Base-by-base conservation (phyloP, 2,329 filamentous ascomycete genomes). In the Colletotrichum sp. region DNA sequence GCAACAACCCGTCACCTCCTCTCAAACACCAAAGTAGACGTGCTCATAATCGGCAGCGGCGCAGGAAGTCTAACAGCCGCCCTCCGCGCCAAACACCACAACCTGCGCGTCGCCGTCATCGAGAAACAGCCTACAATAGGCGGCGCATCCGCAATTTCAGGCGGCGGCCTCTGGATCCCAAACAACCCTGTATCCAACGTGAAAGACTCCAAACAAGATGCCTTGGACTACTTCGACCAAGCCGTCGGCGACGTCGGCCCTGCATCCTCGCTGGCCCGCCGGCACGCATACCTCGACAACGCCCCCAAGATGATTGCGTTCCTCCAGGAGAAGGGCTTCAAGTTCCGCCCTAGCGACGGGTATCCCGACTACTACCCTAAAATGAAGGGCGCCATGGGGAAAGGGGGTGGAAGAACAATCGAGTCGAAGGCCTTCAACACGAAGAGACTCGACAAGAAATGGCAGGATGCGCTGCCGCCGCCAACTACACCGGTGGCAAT, bases 121-220 rank as follows among this genome's bases (percentile, higher is more conserved):
- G 84, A 86, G 70, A 85, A 85, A 74, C 76, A 76, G 9, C 59
- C 76, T 36, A 80, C 79, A 28, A 74, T 84, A 39, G 84, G 84
- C 13, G 84, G 84, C 21, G 81, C 84, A 2, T 80, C 83, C 12
- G 79, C 80, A n/a, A 83, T 80, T 60, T 85, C 84, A 3, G 84
- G 83, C 21, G 81, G 82, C 21, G 80, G 79, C 3, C 72, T 82
- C 30, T 86, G 84, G 84, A 80, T 85, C 13, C 84, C 84, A 3
- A 80, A 81, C 67, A 82, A 80, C 39, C 79, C 80, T 60, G 36
- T 82, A 10, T 73, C 77, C 5, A 78, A 77, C 12, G 61, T 80
- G 4, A 8, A 74, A 34, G 83, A 84, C 77, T 82, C 77, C 67
- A 43, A 70, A 3, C 78, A 80, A 15, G 72, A 79, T 18, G 81